phyloP scores from a whole-genome alignment of 1,284 basidiomycete species.

The Salmacisia buchloeana region DNA sequence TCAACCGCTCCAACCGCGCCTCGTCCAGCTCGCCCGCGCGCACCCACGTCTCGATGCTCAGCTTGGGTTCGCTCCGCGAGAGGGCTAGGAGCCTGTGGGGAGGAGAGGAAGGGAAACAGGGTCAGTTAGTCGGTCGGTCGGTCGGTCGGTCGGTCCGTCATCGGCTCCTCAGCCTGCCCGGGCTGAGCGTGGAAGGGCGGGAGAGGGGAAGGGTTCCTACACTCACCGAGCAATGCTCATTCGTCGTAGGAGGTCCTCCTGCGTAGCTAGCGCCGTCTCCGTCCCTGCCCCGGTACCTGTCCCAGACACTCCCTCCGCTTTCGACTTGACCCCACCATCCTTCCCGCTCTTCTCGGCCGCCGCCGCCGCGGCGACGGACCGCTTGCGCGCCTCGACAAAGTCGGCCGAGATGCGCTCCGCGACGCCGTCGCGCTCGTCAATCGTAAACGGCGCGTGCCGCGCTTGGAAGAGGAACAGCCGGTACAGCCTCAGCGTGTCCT shows the following conservation, averaged over 20 bases:
- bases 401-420: conserved; percentile 41
- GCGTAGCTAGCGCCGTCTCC: conserved; percentile 19
- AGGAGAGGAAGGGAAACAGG: background rate
- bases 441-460: background rate
- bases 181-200: too few relatives aligned
- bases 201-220: background rate
- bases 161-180: background rate
- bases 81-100: conserved; percentile 21
- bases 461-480: background rate
- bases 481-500: background rate
- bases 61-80: conserved; percentile 23
- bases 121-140: background rate
- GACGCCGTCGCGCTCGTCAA: conserved; percentile 27
- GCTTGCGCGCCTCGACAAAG: conserved; percentile 33
- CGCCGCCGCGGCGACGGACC: conserved; percentile 10
- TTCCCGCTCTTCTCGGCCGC: conserved; percentile 18
- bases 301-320: too few relatives aligned
- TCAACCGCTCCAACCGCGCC: background rate
- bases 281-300: too few relatives aligned
- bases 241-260: conserved; percentile 36
- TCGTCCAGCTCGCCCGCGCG: conserved; percentile 28
- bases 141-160: too few relatives aligned
- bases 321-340: background rate
- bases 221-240: conserved; percentile 26
- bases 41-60: conserved; percentile 26